Evolutionary conservation across 768 basidiomycete species (phyloP).

Genomic region (Rhizopogon salebrosus): DNA sequence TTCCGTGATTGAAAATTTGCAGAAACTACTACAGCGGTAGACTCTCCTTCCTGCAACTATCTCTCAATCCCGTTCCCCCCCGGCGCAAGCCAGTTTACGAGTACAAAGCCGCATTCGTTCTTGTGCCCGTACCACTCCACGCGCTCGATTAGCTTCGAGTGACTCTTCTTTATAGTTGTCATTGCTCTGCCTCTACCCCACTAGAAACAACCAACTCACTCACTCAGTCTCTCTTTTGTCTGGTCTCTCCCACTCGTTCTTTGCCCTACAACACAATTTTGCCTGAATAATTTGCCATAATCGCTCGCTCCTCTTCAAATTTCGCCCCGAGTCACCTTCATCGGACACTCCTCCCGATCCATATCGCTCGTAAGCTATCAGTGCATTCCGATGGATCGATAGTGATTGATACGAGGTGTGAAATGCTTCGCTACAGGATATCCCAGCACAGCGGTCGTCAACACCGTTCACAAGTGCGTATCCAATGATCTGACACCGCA

Average conservation of each 20-base stretch:
- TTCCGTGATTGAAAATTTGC: conserved; percentile 46
- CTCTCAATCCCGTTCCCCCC: conserved; percentile 12
- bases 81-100: conserved; percentile 21
- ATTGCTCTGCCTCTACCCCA: conserved; percentile 20
- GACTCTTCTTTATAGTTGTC: conserved; percentile 31
- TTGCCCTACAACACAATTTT: conserved; percentile 11
- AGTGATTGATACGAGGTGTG: conserved; percentile 4
- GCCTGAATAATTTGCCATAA: conserved; percentile 16
- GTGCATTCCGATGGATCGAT: background rate
- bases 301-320: conserved; percentile 12
- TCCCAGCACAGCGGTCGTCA: background rate
- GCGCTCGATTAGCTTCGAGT: conserved; percentile 54
- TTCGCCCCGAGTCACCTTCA: background rate
- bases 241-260: conserved; percentile 21
- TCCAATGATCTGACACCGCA: background rate
- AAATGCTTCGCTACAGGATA: conserved; percentile 2
- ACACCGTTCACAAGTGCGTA: background rate
- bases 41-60: conserved; percentile 2
- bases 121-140: conserved; percentile 22
- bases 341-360: conserved; percentile 3
- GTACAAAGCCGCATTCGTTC: conserved; percentile 23
- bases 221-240: conserved; percentile 31
- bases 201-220: conserved; percentile 20
- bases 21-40: conserved; percentile 22
- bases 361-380: conserved; percentile 15